Evolutionary conservation across 2,329 filamentous ascomycete species (phyloP).

Genomic region (Lachnum nothofagi): DNA sequence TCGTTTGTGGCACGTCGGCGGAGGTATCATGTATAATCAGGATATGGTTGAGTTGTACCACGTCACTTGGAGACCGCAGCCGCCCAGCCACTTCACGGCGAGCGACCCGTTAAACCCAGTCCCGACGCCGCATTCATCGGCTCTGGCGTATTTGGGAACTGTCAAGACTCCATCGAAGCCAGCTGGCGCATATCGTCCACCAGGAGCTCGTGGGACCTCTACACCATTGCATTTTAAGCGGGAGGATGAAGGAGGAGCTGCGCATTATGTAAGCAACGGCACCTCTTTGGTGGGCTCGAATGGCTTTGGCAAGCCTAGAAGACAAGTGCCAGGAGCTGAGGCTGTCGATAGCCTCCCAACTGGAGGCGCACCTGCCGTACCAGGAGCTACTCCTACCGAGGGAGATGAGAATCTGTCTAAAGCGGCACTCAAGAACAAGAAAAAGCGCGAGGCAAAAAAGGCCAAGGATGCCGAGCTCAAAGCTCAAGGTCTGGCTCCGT

Average conservation of each 20-base stretch:
- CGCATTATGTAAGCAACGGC: constrained; percentile 76
- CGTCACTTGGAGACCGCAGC: constrained; percentile 78
- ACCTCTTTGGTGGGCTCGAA: constrained; percentile 60
- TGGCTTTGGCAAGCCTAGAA: constrained; percentile 70
- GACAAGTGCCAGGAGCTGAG: constrained; percentile 84
- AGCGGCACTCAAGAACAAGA: constrained; percentile 91
- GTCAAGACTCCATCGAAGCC: constrained; percentile 95
- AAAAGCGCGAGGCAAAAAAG: constrained; percentile 94
- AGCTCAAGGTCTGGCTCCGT: constrained; percentile 37
- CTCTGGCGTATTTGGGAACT: constrained; percentile 72
- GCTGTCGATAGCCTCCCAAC: constrained; percentile 59
- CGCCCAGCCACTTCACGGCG: constrained; percentile 51
- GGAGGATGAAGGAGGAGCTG: constrained; percentile 91
- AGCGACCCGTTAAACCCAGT: constrained; percentile 69
- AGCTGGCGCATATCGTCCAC: constrained; percentile 92
- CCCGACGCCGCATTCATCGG: constrained; percentile 77
- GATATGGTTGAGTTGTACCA: constrained; percentile 94
- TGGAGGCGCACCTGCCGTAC: constrained; percentile 63
- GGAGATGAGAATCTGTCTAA: constrained; percentile 70
- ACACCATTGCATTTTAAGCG: constrained; percentile 95
- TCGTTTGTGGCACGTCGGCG: constrained; percentile 88
- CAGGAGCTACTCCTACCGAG: constrained; percentile 53
- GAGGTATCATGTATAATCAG: constrained; percentile 87
- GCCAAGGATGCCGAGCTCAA: constrained; percentile 71
- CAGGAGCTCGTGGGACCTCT: constrained; percentile 80